These are phyloP conservation scores for Ophiostoma australiae DNA, from an alignment of 2,329 filamentous ascomycete genomes.

Conservation along the genomic window DNA sequence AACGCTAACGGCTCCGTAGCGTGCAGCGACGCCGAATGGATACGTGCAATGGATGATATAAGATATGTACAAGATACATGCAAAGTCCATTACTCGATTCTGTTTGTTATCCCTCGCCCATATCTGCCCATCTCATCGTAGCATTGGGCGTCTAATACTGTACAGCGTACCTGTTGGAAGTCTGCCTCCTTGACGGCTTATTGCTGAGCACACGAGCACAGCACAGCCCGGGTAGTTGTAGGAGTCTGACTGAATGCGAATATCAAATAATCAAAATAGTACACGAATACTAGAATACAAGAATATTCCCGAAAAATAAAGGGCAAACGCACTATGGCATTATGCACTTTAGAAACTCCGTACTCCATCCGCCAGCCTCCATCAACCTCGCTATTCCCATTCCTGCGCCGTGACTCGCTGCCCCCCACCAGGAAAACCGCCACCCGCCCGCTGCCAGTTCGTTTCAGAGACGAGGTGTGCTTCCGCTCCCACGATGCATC, in stretches of 20 bases:
- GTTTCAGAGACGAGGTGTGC: neutral
- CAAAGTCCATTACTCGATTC: conserved; percentile 20
- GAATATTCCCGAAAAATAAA: neutral
- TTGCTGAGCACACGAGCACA: neutral
- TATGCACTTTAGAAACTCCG: neutral
- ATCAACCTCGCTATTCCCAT: neutral
- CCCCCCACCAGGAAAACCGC: conserved; percentile 19
- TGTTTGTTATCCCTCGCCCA: neutral
- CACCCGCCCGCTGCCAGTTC: conserved; percentile 11
- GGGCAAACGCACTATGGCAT: neutral
- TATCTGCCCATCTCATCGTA: neutral
- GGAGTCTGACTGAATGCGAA: neutral
- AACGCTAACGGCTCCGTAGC: conserved; percentile 21
- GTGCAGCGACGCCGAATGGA: conserved; percentile 11
- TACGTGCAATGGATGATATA: neutral
- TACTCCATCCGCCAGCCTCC: neutral
- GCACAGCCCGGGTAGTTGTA: no score
- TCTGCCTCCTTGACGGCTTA: neutral
- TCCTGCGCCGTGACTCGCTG: conserved; percentile 7
- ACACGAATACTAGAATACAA: neutral
- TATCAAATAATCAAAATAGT: neutral
- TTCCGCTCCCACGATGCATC: conserved; percentile 4
- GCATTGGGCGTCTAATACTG: neutral
- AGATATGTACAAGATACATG: neutral
- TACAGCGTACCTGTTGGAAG: neutral